Conservation (phyloP, 108 stramenopile species). For the Cyclotella cryptica region DNA sequence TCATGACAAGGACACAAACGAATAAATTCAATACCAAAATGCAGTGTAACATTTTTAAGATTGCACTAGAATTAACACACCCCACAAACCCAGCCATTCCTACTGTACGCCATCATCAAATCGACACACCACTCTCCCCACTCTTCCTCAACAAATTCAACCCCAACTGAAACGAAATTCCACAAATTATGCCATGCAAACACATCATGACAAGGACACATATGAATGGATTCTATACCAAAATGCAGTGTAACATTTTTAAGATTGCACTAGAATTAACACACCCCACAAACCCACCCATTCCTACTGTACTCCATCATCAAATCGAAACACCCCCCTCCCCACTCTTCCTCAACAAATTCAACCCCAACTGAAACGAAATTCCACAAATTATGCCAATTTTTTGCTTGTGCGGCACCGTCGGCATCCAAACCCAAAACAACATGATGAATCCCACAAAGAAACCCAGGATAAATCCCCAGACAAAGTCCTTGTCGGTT, state of each 20-base stretch:
- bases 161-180: conserved; percentile 79
- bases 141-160: conserved; percentile 63
- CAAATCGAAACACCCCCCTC: background rate
- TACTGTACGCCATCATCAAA: background rate
- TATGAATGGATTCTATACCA: too few relatives aligned
- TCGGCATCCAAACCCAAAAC: conserved; percentile 94
- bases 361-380: conserved; percentile 72
- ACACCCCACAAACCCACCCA: too few relatives aligned
- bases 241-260: too few relatives aligned
- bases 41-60: too few relatives aligned
- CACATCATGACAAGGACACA: too few relatives aligned
- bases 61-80: too few relatives aligned
- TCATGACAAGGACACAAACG: too few relatives aligned
- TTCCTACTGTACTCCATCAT: background rate
- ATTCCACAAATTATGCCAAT: conserved; percentile 92
- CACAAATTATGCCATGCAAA: conserved; percentile 90
- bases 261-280: too few relatives aligned
- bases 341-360: conserved; percentile 56
- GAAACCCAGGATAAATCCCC: conserved; percentile 93
- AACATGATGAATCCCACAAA: conserved; percentile 93
- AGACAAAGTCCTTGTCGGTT: conserved; percentile 88
- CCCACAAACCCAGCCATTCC: too few relatives aligned
- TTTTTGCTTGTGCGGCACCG: conserved; percentile 92
- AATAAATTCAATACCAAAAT: too few relatives aligned
- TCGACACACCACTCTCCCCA: conserved; percentile 10